Base-by-base conservation (phyloP, 352 stramenopile genomes). In the Globisporangium iwayamae region DNA sequence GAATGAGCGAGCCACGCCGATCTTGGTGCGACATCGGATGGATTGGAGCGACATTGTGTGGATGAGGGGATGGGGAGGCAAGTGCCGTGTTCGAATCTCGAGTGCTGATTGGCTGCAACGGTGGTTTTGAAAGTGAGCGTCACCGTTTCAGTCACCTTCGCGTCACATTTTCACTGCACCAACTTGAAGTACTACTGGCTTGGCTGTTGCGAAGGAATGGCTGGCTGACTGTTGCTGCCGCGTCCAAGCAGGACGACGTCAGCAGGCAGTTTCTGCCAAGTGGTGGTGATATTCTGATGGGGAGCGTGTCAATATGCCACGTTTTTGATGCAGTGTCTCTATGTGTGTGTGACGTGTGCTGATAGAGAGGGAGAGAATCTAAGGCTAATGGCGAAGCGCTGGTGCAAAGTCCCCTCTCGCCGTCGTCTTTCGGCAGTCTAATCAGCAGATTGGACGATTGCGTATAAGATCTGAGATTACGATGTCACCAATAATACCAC, bases 131-230 rank as follows among this genome's bases (percentile, higher is more conserved):
- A 10, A 4, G 18, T 62, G 41, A 34, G 36, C 56, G 56, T 62
- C 56, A 62, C 16, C 56, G 28, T 18, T 48, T 52, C 2, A 18
- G 56, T 7, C 25, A 62, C 56, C 25, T 62, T 62, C 41, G 56
- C 20, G 56, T 54, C 56, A 62, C 56, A 39, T 62, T 51, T 9
- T 10, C 45, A 5, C 25, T 9, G 20, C 18, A 14, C 28, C 56
- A 62, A 54, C 56, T 62, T 62, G 56, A 62, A 62, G 41, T 41
- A 45, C 38, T 34, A 9, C 45, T 56, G 51, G 28, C n/a, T 36
- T 36, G 41, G 50, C 13, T 14, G 28, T 39, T 16, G 28, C 47
- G 36, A 16, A 14, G 9, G 14, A 22, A n/a, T 56, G 50, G n/a
- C 22, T 53, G 50, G n/a, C 13, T 53, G 47, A 10, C 25, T 56